phyloP scores from a whole-genome alignment of 2,329 filamentous ascomycete genomes.

The Botrytis hyacinthi region DNA sequence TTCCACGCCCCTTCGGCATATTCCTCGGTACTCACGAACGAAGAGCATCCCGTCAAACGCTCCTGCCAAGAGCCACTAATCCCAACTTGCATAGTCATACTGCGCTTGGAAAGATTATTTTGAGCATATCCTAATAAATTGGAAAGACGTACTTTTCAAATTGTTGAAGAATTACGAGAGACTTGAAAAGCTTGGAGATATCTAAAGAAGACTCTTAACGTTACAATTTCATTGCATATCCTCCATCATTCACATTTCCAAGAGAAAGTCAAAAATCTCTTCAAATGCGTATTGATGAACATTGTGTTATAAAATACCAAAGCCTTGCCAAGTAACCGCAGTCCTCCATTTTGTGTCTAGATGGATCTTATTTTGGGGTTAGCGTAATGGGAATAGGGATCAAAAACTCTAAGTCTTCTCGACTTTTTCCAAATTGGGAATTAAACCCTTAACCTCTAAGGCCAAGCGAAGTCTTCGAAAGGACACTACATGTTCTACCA shows the following conservation, averaged over 20 bases:
- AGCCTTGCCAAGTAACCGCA: neutral
- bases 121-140: neutral
- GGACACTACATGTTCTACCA: neutral
- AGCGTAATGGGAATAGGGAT: neutral
- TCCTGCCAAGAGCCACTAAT: neutral
- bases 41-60: neutral
- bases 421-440: neutral
- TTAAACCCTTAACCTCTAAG: neutral
- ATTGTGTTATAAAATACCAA: neutral
- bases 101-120: neutral
- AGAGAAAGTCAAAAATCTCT: neutral
- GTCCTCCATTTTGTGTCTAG: neutral
- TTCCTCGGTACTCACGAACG: neutral
- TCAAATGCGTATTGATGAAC: neutral
- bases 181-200: neutral
- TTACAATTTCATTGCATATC: neutral
- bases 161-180: neutral
- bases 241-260: neutral
- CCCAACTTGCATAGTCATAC: neutral
- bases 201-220: neutral
- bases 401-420: neutral
- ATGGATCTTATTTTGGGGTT: neutral
- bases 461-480: neutral
- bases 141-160: neutral
- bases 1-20: neutral